Conservation (phyloP, 176 grass and related monocot species). For the Rhynchospora pubera region DNA sequence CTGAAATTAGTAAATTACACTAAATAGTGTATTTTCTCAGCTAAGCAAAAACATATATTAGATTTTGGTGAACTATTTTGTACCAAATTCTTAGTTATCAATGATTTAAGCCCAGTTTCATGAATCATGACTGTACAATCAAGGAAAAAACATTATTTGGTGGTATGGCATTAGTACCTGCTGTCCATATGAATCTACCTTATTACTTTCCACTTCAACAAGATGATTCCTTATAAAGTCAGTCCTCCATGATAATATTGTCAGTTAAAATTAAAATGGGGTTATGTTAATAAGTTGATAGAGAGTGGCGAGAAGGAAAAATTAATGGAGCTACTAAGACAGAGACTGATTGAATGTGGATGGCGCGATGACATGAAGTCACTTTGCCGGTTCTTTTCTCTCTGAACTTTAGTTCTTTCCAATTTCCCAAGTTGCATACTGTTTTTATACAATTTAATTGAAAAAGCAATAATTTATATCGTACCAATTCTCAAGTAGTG, state of each 20-base stretch:
- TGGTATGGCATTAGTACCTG: neutral
- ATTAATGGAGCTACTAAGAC: slow-evolving; percentile 92
- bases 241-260: neutral
- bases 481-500: neutral
- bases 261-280: slow-evolving; percentile 3
- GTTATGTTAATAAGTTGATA: slow-evolving; percentile 73
- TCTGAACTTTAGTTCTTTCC: slow-evolving; percentile 9
- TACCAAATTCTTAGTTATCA: neutral
- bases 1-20: neutral
- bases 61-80: neutral
- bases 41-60: neutral
- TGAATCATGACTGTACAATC: neutral
- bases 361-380: slow-evolving; percentile 99
- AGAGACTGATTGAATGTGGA: slow-evolving; percentile 87
- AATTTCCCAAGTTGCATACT: neutral
- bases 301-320: slow-evolving; percentile 98
- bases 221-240: neutral
- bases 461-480: neutral
- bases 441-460: neutral
- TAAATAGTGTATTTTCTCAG: neutral
- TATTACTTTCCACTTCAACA: neutral
- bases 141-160: neutral
- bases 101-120: neutral
- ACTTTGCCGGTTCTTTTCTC: slow-evolving; percentile 71
- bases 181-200: neutral